Evolutionary conservation across 169 alveolate species (phyloP).

Genomic region (Plasmodium inui): DNA sequence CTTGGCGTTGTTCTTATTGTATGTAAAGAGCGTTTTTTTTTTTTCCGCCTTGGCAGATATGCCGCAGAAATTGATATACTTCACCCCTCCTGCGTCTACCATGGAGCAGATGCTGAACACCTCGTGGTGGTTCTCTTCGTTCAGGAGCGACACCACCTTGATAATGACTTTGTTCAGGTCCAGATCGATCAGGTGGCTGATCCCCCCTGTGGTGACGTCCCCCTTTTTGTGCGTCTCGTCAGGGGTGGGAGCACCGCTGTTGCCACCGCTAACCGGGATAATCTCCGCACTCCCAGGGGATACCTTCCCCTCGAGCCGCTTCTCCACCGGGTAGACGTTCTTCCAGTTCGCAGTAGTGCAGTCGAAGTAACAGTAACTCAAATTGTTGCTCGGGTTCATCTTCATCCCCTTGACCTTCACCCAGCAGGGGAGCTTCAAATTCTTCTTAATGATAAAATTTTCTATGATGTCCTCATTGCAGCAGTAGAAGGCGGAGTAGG

Average conservation of each 20-base stretch:
- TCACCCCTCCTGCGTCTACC: slow-evolving; percentile 25
- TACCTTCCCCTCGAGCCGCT: background rate
- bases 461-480: slow-evolving; percentile 72
- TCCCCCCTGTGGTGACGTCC: background rate
- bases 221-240: slow-evolving; percentile 22
- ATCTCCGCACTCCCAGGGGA: background rate
- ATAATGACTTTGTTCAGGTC: slow-evolving; percentile 41
- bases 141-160: slow-evolving; percentile 43
- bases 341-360: slow-evolving; percentile 7
- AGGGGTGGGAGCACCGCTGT: background rate
- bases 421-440: slow-evolving; percentile 71
- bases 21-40: background rate
- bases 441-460: slow-evolving; percentile 57
- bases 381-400: slow-evolving; percentile 13
- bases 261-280: background rate
- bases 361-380: slow-evolving; percentile 70
- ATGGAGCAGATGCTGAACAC: slow-evolving; percentile 39
- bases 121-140: slow-evolving; percentile 67
- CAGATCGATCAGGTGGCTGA: slow-evolving; percentile 1
- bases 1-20: slow-evolving; percentile 21
- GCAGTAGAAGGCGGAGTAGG: slow-evolving; percentile 58
- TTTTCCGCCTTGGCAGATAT: slow-evolving; percentile 10
- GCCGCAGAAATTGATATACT: slow-evolving; percentile 52
- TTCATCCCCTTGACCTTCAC: slow-evolving; percentile 37
- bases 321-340: slow-evolving; percentile 34